Evolutionary conservation across 805 yeast species (phyloP).

Genomic region (Candida piceae): DNA sequence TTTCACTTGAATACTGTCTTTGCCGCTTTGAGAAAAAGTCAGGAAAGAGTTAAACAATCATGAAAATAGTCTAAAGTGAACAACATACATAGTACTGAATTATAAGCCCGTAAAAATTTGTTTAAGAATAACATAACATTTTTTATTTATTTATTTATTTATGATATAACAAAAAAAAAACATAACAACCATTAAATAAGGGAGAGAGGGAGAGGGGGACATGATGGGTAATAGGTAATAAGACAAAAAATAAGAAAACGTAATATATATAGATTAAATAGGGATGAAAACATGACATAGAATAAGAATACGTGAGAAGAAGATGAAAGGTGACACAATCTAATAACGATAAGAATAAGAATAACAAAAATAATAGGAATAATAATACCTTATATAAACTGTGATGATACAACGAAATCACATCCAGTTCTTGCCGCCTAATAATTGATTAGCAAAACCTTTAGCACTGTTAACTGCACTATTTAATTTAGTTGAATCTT

Average conservation of each 20-base stretch:
- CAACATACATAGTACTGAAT: no score
- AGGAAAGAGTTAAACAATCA: no score
- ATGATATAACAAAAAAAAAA: neutral
- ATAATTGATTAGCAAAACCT: conserved; percentile 3
- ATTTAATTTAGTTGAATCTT: conserved; percentile 22
- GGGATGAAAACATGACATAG: no score
- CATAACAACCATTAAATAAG: neutral
- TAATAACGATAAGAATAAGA: neutral
- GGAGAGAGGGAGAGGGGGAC: neutral
- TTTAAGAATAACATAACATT: neutral
- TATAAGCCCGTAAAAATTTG: neutral
- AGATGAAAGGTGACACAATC: no score
- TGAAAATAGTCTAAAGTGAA: no score
- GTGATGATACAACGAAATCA: no score
- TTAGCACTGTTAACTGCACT: conserved; percentile 10
- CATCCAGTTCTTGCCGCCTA: conserved; percentile 2
- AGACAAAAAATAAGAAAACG: no score
- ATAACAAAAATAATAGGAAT: conserved; percentile 5
- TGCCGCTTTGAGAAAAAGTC: conserved; percentile 20
- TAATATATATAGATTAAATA: no score
- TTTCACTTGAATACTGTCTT: conserved; percentile 36
- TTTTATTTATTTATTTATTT: no score
- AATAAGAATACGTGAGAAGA: no score
- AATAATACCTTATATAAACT: no score
- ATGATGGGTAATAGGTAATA: no score